These are phyloP conservation scores for Backusella macrospora DNA, from an alignment of 192 early-diverging fungal species.

Conservation along the genomic window DNA sequence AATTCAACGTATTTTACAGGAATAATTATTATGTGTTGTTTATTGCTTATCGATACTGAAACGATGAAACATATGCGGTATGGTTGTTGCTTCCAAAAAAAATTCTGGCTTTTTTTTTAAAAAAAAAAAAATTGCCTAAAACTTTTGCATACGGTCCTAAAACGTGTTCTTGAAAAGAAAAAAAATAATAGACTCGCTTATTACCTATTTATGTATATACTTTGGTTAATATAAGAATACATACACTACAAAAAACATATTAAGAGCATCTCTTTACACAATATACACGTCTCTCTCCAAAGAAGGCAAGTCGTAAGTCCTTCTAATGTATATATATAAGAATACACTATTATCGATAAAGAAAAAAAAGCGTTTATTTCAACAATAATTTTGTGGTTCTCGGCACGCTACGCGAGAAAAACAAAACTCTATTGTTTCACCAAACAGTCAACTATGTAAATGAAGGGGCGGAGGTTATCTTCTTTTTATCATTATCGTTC, in stretches of 20 bases:
- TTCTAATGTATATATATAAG: not conserved
- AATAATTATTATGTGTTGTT: not conserved
- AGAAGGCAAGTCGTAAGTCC: no score
- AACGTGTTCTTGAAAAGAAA: not conserved
- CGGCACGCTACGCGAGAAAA: not conserved
- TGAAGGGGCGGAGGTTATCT: constrained; percentile 3
- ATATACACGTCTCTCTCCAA: no score
- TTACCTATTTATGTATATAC: no score
- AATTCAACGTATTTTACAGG: not conserved
- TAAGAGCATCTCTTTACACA: not conserved
- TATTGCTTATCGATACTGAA: not conserved
- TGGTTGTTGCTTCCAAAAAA: not conserved
- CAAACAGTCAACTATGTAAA: not conserved
- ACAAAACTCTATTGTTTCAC: not conserved
- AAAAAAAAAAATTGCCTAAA: not conserved
- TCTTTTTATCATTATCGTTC: not conserved
- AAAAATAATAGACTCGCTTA: not conserved
- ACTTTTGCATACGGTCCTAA: not conserved
- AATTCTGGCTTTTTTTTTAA: not conserved
- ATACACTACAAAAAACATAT: not conserved
- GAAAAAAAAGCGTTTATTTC: not conserved
- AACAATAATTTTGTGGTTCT: not conserved
- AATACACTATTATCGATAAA: not conserved
- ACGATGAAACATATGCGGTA: not conserved
- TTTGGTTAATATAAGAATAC: no score